phyloP scores from a whole-genome alignment of 163 green algal species.

The Scenedesmus sp. region DNA sequence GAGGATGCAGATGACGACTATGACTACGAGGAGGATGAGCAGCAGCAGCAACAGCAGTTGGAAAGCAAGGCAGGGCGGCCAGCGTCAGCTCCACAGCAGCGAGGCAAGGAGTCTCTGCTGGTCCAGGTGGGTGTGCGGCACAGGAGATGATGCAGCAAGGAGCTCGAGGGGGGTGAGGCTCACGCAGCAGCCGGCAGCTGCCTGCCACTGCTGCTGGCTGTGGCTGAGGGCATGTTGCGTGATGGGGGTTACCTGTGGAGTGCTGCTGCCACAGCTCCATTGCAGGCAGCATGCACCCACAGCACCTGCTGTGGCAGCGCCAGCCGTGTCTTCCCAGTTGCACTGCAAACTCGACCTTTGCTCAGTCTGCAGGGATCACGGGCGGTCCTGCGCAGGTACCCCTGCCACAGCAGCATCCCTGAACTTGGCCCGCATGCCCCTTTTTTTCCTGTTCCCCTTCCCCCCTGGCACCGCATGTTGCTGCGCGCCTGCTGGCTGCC shows the following conservation, averaged over 20 bases:
- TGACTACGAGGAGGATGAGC: not conserved
- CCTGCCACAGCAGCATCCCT: not conserved
- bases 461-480: too few relatives aligned
- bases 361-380: not conserved
- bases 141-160: not conserved
- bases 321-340: too few relatives aligned
- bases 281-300: not conserved
- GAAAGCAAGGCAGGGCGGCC: not conserved
- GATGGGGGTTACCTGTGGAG: not conserved
- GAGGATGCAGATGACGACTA: conserved; percentile 26
- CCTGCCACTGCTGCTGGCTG: not conserved
- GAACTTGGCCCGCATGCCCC: not conserved
- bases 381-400: not conserved
- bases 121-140: not conserved
- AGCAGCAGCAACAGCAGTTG: not conserved
- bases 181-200: not conserved
- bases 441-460: too few relatives aligned
- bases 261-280: not conserved
- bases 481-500: not conserved
- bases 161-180: not conserved
- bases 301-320: not conserved
- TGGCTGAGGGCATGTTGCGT: not conserved
- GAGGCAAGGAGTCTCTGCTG: conserved; percentile 22
- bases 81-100: conserved; percentile 24
- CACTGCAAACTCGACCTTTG: not conserved